These are phyloP conservation scores for Hypomyces rosellus DNA, from an alignment of 2,329 filamentous ascomycete species.

Conservation along the genomic window DNA sequence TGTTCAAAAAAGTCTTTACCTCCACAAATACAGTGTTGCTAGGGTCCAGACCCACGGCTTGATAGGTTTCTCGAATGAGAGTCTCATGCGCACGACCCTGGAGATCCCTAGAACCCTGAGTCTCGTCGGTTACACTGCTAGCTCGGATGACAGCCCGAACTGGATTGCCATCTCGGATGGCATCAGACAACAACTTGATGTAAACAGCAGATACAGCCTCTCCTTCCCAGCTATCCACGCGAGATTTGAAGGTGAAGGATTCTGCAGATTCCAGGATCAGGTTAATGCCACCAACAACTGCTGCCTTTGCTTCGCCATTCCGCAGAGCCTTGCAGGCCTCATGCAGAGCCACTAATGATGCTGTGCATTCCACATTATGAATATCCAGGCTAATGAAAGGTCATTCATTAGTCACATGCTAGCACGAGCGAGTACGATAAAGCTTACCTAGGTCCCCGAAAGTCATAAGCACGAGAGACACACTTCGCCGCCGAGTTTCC, in stretches of 20 bases:
- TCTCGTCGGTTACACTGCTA: slow-evolving; percentile 30
- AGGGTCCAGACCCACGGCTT: not conserved
- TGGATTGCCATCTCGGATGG: slow-evolving; percentile 38
- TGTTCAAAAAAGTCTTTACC: slow-evolving; percentile 11
- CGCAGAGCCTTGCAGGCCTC: slow-evolving; percentile 6
- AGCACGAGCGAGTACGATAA: not conserved
- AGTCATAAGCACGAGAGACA: slow-evolving; percentile 5
- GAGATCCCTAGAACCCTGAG: slow-evolving; percentile 7
- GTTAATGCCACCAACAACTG: slow-evolving; percentile 27
- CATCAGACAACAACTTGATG: slow-evolving; percentile 37
- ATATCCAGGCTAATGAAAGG: slow-evolving; percentile 1
- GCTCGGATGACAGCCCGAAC: slow-evolving; percentile 31
- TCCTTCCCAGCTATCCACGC: slow-evolving; percentile 15
- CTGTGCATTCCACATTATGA: slow-evolving; percentile 2
- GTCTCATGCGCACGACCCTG: not conserved
- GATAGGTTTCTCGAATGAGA: slow-evolving; percentile 1
- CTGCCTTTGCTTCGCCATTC: slow-evolving; percentile 3
- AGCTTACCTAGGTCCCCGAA: slow-evolving; percentile 9
- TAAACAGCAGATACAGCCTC: slow-evolving; percentile 37
- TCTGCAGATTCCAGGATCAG: slow-evolving; percentile 22
- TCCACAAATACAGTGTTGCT: slow-evolving; percentile 4
- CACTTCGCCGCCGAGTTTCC: slow-evolving; percentile 9
- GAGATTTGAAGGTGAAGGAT: not conserved
- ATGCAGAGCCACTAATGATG: slow-evolving; percentile 9
- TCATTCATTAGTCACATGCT: not conserved